These are phyloP conservation scores for Fusarium circinatum DNA, from an alignment of 2,329 filamentous ascomycete species.

Conservation along the genomic window DNA sequence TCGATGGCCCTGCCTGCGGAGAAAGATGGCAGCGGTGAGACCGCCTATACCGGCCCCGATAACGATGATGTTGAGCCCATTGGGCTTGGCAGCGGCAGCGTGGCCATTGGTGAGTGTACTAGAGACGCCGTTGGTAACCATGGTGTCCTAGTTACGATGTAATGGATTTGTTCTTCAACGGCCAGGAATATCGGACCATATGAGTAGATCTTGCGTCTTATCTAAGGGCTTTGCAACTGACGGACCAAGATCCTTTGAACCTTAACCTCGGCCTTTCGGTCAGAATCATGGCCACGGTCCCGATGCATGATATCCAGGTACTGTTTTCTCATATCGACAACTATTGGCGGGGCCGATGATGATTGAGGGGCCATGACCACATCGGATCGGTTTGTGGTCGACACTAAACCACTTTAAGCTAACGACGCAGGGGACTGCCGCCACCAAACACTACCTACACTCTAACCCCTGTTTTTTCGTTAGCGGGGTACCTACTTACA, in stretches of 20 bases:
- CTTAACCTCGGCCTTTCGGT: neutral
- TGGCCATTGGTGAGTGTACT: neutral
- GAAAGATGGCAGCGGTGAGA: conserved; percentile 58
- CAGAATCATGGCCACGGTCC: neutral
- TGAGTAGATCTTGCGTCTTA: neutral
- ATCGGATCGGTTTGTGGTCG: neutral
- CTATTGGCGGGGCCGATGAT: neutral
- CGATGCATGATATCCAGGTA: neutral
- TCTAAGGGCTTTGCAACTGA: neutral
- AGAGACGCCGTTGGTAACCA: neutral
- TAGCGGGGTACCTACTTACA: too few species aligned
- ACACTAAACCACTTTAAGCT: neutral
- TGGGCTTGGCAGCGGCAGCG: accelerated
- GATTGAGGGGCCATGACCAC: neutral
- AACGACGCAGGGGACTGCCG: neutral
- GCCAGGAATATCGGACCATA: accelerated
- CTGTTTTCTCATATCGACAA: neutral
- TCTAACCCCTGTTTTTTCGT: too few species aligned
- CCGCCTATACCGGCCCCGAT: conserved; percentile 57
- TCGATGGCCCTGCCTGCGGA: conserved; percentile 59
- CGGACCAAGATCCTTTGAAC: accelerated
- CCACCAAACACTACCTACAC: too few species aligned
- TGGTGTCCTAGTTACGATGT: neutral
- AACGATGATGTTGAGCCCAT: conserved; percentile 18
- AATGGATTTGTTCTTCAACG: neutral